These are phyloP conservation scores for Tanacetum coccineum DNA, from an alignment of 129 eudicot genomes.

Conservation along the genomic window DNA sequence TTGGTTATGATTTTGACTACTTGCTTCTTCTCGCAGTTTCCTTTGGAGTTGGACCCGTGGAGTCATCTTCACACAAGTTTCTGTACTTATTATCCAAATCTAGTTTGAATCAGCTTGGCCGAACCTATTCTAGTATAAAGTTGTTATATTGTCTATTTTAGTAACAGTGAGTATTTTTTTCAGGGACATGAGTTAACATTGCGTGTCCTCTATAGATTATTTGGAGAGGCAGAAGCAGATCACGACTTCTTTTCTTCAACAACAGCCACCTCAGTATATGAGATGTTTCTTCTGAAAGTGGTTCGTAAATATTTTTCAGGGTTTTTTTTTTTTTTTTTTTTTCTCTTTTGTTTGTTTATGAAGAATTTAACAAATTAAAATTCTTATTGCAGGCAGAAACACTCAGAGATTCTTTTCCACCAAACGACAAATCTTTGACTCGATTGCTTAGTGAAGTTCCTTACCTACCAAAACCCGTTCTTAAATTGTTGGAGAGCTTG, in stretches of 20 bases:
- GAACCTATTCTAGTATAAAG: too few relatives aligned
- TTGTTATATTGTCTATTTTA: too few relatives aligned
- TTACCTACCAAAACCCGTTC: slow-evolving; percentile 72
- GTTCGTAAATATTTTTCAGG: slow-evolving; percentile 38
- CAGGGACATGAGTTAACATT: slow-evolving; percentile 99
- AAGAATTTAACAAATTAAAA: background rate
- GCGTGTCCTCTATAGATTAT: slow-evolving; percentile 87
- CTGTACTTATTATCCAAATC: background rate
- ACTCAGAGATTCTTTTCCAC: slow-evolving; percentile 85
- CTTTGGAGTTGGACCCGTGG: slow-evolving; percentile 82
- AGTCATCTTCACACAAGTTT: slow-evolving; percentile 7
- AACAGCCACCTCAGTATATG: slow-evolving; percentile 86
- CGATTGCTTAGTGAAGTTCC: slow-evolving; percentile 90
- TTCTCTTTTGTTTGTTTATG: slow-evolving; percentile 2
- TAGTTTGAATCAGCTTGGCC: background rate
- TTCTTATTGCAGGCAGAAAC: slow-evolving; percentile 75
- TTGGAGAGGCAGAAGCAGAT: slow-evolving; percentile 94
- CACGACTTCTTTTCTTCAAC: slow-evolving; percentile 86
- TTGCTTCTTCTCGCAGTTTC: slow-evolving; percentile 50
- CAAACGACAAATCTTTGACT: slow-evolving; percentile 87
- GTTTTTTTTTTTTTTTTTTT: too few relatives aligned
- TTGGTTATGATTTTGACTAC: slow-evolving; percentile 20
- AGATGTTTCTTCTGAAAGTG: slow-evolving; percentile 89
- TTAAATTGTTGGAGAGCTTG: slow-evolving; percentile 71
- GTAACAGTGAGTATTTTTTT: background rate